Base-by-base conservation (phyloP, 2,329 filamentous ascomycete species). In the Aspergillus novofumigatus region DNA sequence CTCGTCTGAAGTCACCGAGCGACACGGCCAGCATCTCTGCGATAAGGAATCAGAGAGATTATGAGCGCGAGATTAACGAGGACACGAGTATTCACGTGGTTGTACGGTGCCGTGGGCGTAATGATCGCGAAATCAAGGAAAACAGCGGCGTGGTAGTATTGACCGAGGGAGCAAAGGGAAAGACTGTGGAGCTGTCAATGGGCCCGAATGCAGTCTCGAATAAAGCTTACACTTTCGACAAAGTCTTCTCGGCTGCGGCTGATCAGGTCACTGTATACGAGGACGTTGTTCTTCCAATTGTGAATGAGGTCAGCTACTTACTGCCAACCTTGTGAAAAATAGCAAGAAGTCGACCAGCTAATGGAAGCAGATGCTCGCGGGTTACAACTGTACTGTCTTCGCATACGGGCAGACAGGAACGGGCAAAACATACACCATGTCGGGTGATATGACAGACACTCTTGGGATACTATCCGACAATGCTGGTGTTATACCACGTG, bases 341-440 rank as follows among this genome's bases (percentile, higher is more conserved):
- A 17, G 32, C 32, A 17, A 51, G 23, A 21, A 17, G 26, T n/a
- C 23, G 14, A 20, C 52, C 28, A 41, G 45, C 59, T 63, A 56
- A 68, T 60, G 57, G 11, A 11, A 6, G 17, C 8, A 96, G 91
- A 96, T 97, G 82, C 83, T 99, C 45, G 84, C 87, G 25, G 94
- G 94, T 53, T 97, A 91, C 78, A 99, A 99, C 74, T 99, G 94
- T 77, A 99, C 94, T 4, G 96, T 99, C 59, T 99, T 99, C 68
- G 94, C 94, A 35, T 99, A 99, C 72, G 94, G 94, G 26, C 94
- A 99, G 74, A 99, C 94, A 0, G 94, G 94, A 48, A 99, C 94
- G 0, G 94, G 94, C 66, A 99, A 99, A 75, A 99, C 94, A 14
- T 99, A 99, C 75, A 99, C 94, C 25, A 99, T 99, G 94, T 96